Base-by-base conservation (phyloP, 495 filamentous ascomycete species). In the Patellaria atrata region DNA sequence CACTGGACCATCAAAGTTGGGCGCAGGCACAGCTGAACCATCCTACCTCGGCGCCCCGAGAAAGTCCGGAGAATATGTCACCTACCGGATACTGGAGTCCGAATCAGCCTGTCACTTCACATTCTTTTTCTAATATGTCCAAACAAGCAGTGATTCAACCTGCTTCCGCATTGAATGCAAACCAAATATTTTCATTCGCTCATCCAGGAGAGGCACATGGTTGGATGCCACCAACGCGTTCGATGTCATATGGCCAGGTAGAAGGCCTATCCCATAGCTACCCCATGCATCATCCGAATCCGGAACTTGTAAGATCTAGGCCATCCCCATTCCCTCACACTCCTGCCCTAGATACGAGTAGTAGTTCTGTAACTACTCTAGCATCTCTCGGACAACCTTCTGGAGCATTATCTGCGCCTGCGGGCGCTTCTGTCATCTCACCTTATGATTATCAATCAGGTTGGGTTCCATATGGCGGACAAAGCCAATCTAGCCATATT, bases 221-320 rank as follows among this genome's bases (percentile, higher is more conserved):
- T 17, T 47, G 48, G 44, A 35, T 35, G 12, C 35, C 33, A 5
- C 49, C 43, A 16, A 40, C 44, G 18, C 31, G 52, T 24, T 55
- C 52, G 17, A 48, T 55, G 46, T 55, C 52, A 2, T 55, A 52
- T 28, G 46, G 52, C 10, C 42, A 55, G 16, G 43, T 51, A n/a
- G 52, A 55, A 36, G 42, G 45, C 14, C 22, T 42, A 8, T 32
- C 44, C 8, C 41, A 41, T 4, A 41, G 45, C 4, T 50, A 38
- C 27, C 23, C 37, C 11, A 37, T 18, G 22, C 22, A 20, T 7
- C 30, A 37, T 39, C 28, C 31, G 25, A 3, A 35, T 41, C 17
- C 46, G 43, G 20, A 21, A 19, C 4, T 43, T 38, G 20, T 41
- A 50, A 8, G 45, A 43, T 29, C 42, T 31, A 8, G 35, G 42